Evolutionary conservation across 139 green algal species (phyloP).

Genomic region (Mesotaenium endlicherianum): DNA sequence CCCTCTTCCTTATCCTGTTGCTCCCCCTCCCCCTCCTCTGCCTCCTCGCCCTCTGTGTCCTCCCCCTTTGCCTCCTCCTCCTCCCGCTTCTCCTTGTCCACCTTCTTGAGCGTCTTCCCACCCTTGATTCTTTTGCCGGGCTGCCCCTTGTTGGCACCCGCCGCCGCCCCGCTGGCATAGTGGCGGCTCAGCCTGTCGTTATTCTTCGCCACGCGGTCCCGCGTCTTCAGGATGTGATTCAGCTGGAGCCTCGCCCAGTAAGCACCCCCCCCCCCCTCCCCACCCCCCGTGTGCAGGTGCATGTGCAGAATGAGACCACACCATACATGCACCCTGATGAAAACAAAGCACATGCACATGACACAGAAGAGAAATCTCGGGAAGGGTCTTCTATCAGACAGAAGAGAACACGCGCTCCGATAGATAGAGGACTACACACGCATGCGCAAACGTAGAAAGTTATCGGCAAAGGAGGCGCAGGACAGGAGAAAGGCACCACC

Average conservation of each 20-base stretch:
- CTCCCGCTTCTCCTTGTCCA: neutral
- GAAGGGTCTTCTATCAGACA: neutral
- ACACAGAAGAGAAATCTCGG: neutral
- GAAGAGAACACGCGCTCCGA: neutral
- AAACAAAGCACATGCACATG: neutral
- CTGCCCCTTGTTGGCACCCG: neutral
- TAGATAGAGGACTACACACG: neutral
- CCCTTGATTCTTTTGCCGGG: neutral
- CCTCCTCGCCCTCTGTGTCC: neutral
- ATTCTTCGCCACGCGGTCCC: conserved; percentile 82
- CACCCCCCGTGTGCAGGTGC: neutral
- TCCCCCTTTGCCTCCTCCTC: neutral
- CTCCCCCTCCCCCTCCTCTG: neutral
- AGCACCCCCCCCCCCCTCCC: neutral
- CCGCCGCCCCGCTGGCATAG: neutral
- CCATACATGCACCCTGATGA: neutral
- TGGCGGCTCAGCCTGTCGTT: conserved; percentile 38
- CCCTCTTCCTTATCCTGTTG: neutral
- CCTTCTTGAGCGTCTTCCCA: neutral
- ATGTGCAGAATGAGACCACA: neutral
- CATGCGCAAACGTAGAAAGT: too few species aligned
- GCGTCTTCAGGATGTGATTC: conserved; percentile 76
- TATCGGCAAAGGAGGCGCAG: too few species aligned
- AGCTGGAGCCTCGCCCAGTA: conserved; percentile 45
- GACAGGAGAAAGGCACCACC: too few species aligned